These are phyloP conservation scores for Angomonas desouzai DNA, from an alignment of 208 protist species.

Conservation along the genomic window DNA sequence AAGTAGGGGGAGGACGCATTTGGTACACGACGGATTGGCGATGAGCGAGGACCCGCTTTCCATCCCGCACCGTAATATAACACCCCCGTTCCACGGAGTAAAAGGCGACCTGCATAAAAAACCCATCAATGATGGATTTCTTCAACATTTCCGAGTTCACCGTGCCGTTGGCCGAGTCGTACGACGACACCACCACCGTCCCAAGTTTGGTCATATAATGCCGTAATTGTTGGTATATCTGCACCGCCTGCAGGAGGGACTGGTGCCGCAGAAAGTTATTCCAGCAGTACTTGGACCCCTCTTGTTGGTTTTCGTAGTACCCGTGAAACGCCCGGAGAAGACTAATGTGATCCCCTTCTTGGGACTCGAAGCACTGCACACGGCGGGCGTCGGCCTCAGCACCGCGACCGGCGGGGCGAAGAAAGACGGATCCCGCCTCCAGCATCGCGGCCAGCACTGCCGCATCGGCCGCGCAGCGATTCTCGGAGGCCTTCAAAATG, in stretches of 20 bases:
- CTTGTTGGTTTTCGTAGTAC: slow-evolving; percentile 29
- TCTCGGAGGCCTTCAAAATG: slow-evolving; percentile 66
- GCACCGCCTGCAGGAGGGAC: slow-evolving; percentile 60
- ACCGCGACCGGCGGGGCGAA: background rate
- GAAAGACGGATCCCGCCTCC: slow-evolving; percentile 68
- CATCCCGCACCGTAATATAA: slow-evolving; percentile 70
- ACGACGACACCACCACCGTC: slow-evolving; percentile 57
- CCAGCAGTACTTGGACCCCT: slow-evolving; percentile 56
- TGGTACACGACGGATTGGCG: slow-evolving; percentile 41
- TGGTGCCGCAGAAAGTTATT: slow-evolving; percentile 66
- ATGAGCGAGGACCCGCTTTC: slow-evolving; percentile 37
- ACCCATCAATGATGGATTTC: slow-evolving; percentile 77
- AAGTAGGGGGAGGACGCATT: slow-evolving; percentile 27
- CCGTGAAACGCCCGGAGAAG: slow-evolving; percentile 81
- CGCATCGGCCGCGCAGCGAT: slow-evolving; percentile 79
- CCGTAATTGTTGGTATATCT: slow-evolving; percentile 75
- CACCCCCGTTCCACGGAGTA: slow-evolving; percentile 14
- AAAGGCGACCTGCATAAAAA: slow-evolving; percentile 82
- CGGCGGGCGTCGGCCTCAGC: slow-evolving; percentile 32
- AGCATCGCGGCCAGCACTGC: slow-evolving; percentile 87
- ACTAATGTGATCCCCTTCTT: slow-evolving; percentile 78
- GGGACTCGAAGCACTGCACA: background rate
- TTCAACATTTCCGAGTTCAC: slow-evolving; percentile 70
- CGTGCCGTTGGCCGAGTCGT: slow-evolving; percentile 30
- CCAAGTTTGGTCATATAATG: slow-evolving; percentile 44